Evolutionary conservation across 2,329 filamentous ascomycete genomes (phyloP), one percentile per base, ranked within the genome.

Genomic region (Acrodontium crateriforme): DNA sequence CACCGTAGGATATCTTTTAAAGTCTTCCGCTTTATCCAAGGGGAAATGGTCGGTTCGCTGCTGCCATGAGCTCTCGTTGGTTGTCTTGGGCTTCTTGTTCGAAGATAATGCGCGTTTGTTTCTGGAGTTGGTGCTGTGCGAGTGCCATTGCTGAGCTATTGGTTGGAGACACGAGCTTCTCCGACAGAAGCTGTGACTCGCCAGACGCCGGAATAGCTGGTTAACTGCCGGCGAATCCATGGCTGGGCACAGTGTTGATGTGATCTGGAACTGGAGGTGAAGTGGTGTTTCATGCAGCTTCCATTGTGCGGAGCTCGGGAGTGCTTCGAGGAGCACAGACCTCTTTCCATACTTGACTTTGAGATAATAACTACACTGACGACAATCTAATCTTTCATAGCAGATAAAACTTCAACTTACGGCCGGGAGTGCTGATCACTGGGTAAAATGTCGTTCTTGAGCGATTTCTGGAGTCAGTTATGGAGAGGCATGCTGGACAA

Each of bases 151-250:
- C 21, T 46, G 42, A 28, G 27, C 46, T 37, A 23, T 42, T 29
- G 55, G 59, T 29, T 62, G 59, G 40, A 67, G 75, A 78, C 27
- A 72, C 65, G 25, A 28, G 13, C 27, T 22, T 27, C 39, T 18
- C n/a, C 42, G 44, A 29, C 48, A 52, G 35, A 52, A 52, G 14
- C 71, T 70, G 47, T 85, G 80, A 24, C 73, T 72, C 46, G 92
- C 91, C 22, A 95, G 71, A 61, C 83, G 80, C 46, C 79, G 73
- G 48, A 94, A 87, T 50, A 93, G 67, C 50, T 77, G 78, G 26
- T 71, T 71, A 40, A 84, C 67, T 37, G 81, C 62, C 34, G 78
- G 77, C 11, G 81, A 85, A 59, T 93, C 84, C 84, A 93, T 92
- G 13, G n/a, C n/a, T n/a, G n/a, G n/a, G n/a, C n/a, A n/a, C n/a